These are phyloP conservation scores for Sporodiniella umbellata DNA, from an alignment of 371 early-diverging fungal genomes.

Conservation along the genomic window DNA sequence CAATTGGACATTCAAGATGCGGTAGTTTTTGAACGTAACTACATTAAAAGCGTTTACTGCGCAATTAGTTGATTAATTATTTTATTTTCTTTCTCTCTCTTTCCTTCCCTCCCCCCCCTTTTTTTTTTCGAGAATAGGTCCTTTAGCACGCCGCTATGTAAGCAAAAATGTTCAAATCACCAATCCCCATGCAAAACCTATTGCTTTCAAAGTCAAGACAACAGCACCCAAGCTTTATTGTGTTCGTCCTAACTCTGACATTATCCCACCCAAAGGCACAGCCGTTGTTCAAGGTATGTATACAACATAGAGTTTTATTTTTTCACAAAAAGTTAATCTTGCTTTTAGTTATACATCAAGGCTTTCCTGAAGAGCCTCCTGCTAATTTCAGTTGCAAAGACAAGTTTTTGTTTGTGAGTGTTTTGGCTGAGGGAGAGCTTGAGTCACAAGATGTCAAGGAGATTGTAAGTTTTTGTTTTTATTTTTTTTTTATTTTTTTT, in stretches of 20 bases:
- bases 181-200: slow-evolving; percentile 55
- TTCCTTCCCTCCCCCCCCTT: too few species aligned
- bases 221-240: slow-evolving; percentile 92
- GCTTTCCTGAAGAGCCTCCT: slow-evolving; percentile 70
- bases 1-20: slow-evolving; percentile 10
- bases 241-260: slow-evolving; percentile 86
- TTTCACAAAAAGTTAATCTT: neutral
- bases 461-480: slow-evolving; percentile 30
- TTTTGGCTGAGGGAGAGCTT: slow-evolving; percentile 15
- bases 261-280: slow-evolving; percentile 57
- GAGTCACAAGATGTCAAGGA: slow-evolving; percentile 39
- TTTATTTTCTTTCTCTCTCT: too few species aligned
- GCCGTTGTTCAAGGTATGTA: slow-evolving; percentile 63
- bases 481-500: too few species aligned
- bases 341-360: slow-evolving; percentile 67
- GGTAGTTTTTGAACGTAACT: slow-evolving; percentile 23
- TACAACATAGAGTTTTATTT: neutral
- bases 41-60: slow-evolving; percentile 1
- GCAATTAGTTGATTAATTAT: too few species aligned
- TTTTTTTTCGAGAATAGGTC: slow-evolving; percentile 41
- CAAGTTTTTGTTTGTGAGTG: slow-evolving; percentile 80
- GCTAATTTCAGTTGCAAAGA: slow-evolving; percentile 73
- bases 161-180: slow-evolving; percentile 49
- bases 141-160: slow-evolving; percentile 57
- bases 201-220: slow-evolving; percentile 90